A percentile compares a stretch with the other conserved stretches of the same genome.
Evolutionary conservation across 192 early-diverging fungal genomes (phyloP).

Genomic region (Lobosporangium transversale): DNA sequence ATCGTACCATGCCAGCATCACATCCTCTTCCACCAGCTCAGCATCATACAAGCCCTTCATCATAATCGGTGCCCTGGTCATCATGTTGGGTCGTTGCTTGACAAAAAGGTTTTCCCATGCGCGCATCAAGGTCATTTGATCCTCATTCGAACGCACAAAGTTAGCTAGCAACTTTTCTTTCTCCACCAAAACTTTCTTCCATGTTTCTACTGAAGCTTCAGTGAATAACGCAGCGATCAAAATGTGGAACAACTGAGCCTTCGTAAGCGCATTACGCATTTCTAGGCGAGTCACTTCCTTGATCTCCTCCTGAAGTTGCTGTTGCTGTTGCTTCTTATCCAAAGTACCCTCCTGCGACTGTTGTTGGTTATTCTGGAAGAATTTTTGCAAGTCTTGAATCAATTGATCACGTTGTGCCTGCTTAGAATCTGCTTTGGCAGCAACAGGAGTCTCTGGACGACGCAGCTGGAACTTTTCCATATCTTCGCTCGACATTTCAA

Average conservation of each 20-base stretch:
- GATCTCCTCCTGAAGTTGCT: conserved; percentile 65
- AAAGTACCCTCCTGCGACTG: not conserved
- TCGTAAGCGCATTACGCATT: conserved; percentile 83
- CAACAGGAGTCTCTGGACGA: conserved; percentile 47
- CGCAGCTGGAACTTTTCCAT: conserved; percentile 59
- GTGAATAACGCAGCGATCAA: conserved; percentile 70
- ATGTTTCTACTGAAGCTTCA: conserved; percentile 53
- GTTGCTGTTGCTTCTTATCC: conserved; percentile 35
- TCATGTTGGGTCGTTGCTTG: conserved; percentile 54
- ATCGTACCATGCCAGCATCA: conserved; percentile 74
- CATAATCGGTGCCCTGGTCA: conserved; percentile 67
- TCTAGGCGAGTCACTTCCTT: conserved; percentile 88
- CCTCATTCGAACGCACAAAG: conserved; percentile 66
- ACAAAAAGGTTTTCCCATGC: conserved; percentile 70
- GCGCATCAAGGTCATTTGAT: conserved; percentile 66
- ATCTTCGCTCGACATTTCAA: conserved; percentile 70
- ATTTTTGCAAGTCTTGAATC: conserved; percentile 65
- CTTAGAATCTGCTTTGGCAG: conserved; percentile 47
- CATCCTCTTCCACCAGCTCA: conserved; percentile 86
- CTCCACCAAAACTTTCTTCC: conserved; percentile 48
- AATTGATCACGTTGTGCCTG: conserved; percentile 54
- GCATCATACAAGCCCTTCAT: conserved; percentile 76
- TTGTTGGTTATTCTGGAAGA: conserved; percentile 43
- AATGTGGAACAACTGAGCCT: conserved; percentile 78
- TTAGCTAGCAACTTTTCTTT: conserved; percentile 60